A percentile compares a stretch with the other conserved stretches of the same genome.
Conservation (phyloP, 129 eudicot species). For the Oenanthe sinensis region DNA sequence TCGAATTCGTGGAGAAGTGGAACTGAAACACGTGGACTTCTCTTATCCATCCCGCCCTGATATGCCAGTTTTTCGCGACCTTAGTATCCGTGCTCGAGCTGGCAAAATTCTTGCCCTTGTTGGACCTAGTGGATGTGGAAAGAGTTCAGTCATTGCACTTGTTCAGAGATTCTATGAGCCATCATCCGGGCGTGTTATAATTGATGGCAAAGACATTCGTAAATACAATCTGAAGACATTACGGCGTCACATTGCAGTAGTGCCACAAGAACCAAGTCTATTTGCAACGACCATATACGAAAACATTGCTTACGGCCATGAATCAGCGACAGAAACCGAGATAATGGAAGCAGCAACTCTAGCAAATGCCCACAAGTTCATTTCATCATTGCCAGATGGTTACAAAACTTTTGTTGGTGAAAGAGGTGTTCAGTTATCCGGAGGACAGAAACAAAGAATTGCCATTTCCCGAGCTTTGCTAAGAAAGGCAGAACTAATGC, state of each 20-base stretch:
- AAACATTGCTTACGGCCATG: slow-evolving; percentile 83
- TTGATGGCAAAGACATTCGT: slow-evolving; percentile 83
- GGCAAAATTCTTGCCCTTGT: slow-evolving; percentile 91
- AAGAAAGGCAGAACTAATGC: slow-evolving; percentile 24
- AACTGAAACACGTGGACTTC: slow-evolving; percentile 84
- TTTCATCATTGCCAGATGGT: slow-evolving; percentile 78
- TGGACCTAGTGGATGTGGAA: slow-evolving; percentile 96
- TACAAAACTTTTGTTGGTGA: slow-evolving; percentile 88
- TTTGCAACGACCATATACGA: slow-evolving; percentile 81
- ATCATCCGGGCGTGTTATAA: slow-evolving; percentile 64
- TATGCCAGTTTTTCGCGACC: slow-evolving; percentile 51
- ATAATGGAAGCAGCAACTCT: slow-evolving; percentile 80
- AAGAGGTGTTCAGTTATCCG: slow-evolving; percentile 81
- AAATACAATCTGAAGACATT: slow-evolving; percentile 73
- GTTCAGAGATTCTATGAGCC: slow-evolving; percentile 84
- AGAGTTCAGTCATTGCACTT: slow-evolving; percentile 88
- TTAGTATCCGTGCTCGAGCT: slow-evolving; percentile 73
- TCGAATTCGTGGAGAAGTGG: slow-evolving; percentile 86
- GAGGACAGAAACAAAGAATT: slow-evolving; percentile 92
- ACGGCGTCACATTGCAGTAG: slow-evolving; percentile 63
- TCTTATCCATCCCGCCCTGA: slow-evolving; percentile 88
- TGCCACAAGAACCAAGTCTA: slow-evolving; percentile 95
- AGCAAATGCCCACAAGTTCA: slow-evolving; percentile 90
- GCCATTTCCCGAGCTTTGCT: slow-evolving; percentile 86
- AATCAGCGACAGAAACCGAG: slow-evolving; percentile 79